Base-by-base conservation (phyloP, 306 rosid genomes). In the Vigna radiata region DNA sequence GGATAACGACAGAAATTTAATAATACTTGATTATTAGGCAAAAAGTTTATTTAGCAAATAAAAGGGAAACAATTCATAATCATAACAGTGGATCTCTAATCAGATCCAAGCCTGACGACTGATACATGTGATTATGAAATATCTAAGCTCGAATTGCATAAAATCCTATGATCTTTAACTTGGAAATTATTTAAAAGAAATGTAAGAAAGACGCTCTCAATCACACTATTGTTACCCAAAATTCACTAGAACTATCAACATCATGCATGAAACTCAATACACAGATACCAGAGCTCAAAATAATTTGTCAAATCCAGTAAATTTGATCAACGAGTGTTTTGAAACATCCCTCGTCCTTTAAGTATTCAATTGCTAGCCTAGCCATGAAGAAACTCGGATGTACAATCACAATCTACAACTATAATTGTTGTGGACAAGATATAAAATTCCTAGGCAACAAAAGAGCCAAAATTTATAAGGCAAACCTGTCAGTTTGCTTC, bases 401-500 rank as follows among this genome's bases (percentile, higher is more conserved):
- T 69, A 68, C 53, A 75, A 19, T 19, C 54, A 56, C 16, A n/a
- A 48, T 55, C 55, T 8, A 66, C 60, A 5, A 37, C 9, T 29
- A 43, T 16, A 79, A 61, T 52, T 68, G 71, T 23, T 62, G 41
- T 27, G 47, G 36, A 25, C 64, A 63, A 68, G 27, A 36, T 37
- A 50, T 19, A 82, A 62, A 63, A 33, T 64, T 53, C 48, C 48
- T 36, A 15, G 65, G 65, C 43, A 39, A 76, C 31, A 76, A 76
- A 64, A 52, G 19, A 44, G 50, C 73, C 73, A 36, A 67, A 63
- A 25, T 17, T 25, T 29, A 48, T 25, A 18, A 19, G 54, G 81
- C 83, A 83, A 75, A 83, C 81, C 23, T 8, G 48, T 53, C 33
- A 46, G 50, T 75, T 62, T 83, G 81, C 83, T 62, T 74, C 73